These are phyloP conservation scores for Talaromyces trachyspermus DNA, from an alignment of 495 filamentous ascomycete genomes.

Conservation along the genomic window DNA sequence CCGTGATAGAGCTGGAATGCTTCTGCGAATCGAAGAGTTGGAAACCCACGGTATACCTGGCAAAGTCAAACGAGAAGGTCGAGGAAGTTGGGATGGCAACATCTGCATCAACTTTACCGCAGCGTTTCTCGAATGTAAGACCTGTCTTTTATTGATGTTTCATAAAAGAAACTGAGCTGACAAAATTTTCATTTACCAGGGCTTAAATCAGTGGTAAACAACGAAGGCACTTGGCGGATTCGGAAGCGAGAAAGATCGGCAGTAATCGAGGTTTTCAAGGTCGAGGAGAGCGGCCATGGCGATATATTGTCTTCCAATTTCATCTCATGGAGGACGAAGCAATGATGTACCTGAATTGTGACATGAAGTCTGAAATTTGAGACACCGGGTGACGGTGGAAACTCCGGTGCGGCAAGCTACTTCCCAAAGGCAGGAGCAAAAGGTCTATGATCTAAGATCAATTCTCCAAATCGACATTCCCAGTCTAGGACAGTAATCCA, in stretches of 20 bases:
- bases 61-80: constrained; percentile 56
- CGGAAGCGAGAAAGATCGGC: constrained; percentile 46
- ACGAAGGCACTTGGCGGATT: constrained; percentile 79
- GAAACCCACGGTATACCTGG: constrained; percentile 70
- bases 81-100: constrained; percentile 76
- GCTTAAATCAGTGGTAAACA: constrained; percentile 56
- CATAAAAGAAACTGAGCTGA: no score
- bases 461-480: no score
- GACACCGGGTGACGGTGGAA: no score
- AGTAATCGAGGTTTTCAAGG: constrained; percentile 61
- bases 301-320: constrained; percentile 72
- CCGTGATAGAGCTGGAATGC: constrained; percentile 63
- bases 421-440: no score
- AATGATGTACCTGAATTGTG: neutral
- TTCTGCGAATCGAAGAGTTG: constrained; percentile 64
- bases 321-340: constrained; percentile 55
- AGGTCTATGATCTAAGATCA: no score
- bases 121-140: constrained; percentile 65
- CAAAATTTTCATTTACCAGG: no score
- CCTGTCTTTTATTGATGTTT: neutral
- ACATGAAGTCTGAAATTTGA: no score
- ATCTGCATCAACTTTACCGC: constrained; percentile 83
- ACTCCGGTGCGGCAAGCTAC: no score
- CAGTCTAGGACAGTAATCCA: no score
- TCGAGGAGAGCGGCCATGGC: constrained; percentile 67